A percentile compares a stretch with the other conserved stretches of the same genome.
Evolutionary conservation across 169 alveolate species (phyloP).

Genomic region (Theileria annulata): DNA sequence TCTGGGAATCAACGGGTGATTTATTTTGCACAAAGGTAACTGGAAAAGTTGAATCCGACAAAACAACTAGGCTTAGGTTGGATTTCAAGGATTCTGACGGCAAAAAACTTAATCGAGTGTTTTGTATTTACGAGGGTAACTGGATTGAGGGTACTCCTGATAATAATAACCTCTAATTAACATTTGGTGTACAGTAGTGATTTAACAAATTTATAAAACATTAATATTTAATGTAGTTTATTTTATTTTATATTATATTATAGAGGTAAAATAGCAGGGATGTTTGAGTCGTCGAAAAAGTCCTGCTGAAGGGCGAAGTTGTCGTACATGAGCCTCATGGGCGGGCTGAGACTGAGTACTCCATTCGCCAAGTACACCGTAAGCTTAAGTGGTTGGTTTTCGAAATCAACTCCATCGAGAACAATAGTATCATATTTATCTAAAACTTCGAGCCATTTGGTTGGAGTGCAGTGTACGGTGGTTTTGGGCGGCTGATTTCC

Average conservation of each 20-base stretch:
- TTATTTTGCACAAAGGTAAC: neutral
- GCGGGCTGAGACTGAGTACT: conserved; percentile 17
- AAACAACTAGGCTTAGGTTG: neutral
- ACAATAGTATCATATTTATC: conserved; percentile 16
- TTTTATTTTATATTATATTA: neutral
- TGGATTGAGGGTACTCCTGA: conserved; percentile 4
- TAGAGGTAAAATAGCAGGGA: conserved; percentile 44
- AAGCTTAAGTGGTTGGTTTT: conserved; percentile 21
- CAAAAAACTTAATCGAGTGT: neutral
- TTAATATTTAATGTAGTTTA: too few species aligned
- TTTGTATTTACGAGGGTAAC: neutral
- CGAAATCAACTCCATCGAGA: conserved; percentile 41
- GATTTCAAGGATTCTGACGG: neutral
- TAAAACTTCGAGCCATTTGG: conserved; percentile 48
- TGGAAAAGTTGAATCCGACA: conserved; percentile 2
- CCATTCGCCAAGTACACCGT: conserved; percentile 37
- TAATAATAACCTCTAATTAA: neutral
- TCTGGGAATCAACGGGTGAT: neutral
- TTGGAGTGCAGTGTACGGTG: conserved; percentile 42
- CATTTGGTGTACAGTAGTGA: too few species aligned
- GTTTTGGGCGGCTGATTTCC: conserved; percentile 37
- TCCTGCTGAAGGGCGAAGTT: conserved; percentile 57
- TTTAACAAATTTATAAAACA: too few species aligned
- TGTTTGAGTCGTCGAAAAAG: conserved; percentile 37
- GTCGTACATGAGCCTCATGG: conserved; percentile 32